Base-by-base conservation (phyloP, 208 protist genomes). In the Crithidia expoeki region DNA sequence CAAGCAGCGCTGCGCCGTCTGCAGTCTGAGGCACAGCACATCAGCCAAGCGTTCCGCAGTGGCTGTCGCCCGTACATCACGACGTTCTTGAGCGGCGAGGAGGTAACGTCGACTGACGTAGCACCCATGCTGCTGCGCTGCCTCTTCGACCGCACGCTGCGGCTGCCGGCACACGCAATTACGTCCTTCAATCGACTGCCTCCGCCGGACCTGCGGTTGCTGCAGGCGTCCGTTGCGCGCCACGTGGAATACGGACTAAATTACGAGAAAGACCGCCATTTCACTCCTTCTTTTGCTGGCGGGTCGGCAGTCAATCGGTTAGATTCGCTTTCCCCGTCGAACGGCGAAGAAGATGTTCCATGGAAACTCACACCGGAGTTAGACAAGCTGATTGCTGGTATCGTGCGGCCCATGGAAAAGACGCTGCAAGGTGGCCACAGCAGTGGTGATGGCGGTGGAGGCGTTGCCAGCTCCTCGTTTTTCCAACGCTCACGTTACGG, bases 191-290 rank as follows among this genome's bases (percentile, higher is more conserved):
- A 50, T 12, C 76, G 73, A 21, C 62, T 88, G 2, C 74, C 66
- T 9, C 67, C 38, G 47, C 65, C 47, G 12, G 84, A 92, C 25
- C 73, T 87, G 66, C 40, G 67, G 27, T 50, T 80, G 59, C 50
- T 93, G 64, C 56, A 69, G n/a, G 72, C 53, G 7, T 53, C 86
- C 23, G 77, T 88, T 30, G 80, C 67, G 38, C 83, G 90, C 0
- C 84, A 94, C 68, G 85, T 79, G 38, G 72, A 70, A 62, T 95
- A 93, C 68, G 88, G 90, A 2, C 76, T 93, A 36, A 74, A 73
- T 46, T 95, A 92, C 76, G 68, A 77, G 52, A 46, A 66, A 49
- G 68, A 82, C 42, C 28, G 49, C 16, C 42, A 71, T 10, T 34
- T 60, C 50, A 65, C 25, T 40, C 27, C 36, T 46, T 44, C 71